Conservation (phyloP, 2,329 filamentous ascomycete species). For the Tolypocladium nubicola region DNA sequence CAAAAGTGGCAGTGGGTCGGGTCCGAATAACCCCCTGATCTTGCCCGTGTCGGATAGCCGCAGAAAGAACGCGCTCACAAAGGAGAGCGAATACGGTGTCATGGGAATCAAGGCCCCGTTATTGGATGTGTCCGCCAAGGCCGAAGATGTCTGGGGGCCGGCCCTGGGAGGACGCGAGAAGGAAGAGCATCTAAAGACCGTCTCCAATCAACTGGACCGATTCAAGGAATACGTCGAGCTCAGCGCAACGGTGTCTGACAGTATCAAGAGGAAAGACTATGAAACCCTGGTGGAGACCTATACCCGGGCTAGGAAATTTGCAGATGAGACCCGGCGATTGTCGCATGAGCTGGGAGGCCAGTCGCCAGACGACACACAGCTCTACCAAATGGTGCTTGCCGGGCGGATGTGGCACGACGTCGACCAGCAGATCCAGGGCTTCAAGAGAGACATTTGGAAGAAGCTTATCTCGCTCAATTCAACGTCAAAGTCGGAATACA, state of each 20-base stretch:
- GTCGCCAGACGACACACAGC: constrained; percentile 63
- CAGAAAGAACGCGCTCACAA: constrained; percentile 82
- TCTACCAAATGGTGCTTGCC: constrained; percentile 79
- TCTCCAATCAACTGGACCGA: constrained; percentile 65
- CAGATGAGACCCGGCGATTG: constrained; percentile 65
- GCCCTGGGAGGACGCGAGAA: constrained; percentile 85
- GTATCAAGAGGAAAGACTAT: constrained; percentile 85
- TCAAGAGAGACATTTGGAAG: constrained; percentile 87
- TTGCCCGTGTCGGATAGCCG: constrained; percentile 40
- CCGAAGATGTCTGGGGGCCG: constrained; percentile 95
- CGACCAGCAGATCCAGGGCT: constrained; percentile 71
- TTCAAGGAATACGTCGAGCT: constrained; percentile 77
- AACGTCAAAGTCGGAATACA: constrained; percentile 35
- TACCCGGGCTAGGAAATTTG: constrained; percentile 68
- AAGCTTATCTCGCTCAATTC: constrained; percentile 61
- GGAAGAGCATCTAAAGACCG: constrained; percentile 73
- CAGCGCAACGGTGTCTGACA: constrained; percentile 65
- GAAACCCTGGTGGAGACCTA: constrained; percentile 83
- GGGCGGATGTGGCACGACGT: constrained; percentile 94
- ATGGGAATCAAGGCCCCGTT: constrained; percentile 80
- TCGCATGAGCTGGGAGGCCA: constrained; percentile 44
- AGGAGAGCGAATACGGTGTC: constrained; percentile 87
- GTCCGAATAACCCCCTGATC: constrained; percentile 26
- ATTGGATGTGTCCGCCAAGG: constrained; percentile 83
- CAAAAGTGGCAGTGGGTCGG: constrained; percentile 31